Evolutionary conservation across 106 monocot genomes (phyloP), one percentile per base, ranked within the genome.

Genomic region (Cymbidium sinense): DNA sequence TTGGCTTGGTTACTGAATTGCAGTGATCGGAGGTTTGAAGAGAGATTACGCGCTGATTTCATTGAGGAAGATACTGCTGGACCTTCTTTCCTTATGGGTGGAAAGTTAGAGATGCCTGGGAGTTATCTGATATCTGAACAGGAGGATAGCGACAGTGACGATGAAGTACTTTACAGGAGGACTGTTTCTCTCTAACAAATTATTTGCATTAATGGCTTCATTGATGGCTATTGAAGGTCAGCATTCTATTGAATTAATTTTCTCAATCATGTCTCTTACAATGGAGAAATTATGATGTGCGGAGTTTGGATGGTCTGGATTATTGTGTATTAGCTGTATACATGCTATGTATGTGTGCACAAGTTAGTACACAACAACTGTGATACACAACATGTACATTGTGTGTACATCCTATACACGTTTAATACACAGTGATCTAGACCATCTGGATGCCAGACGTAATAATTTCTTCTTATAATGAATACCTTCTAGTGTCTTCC

Each of bases 1-100:
- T 76, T 98, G 23, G 88, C 81, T 69, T 98, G 92, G 96, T 80
- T 98, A 33, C 84, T 98, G 71, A 98, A 94, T 80, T 98, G 96
- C 70, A 87, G 87, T 0, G 94, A 94, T 82, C 80, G 78, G 64
- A 91, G 90, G 50, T 94, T 98, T 69, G 83, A 87, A 76, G 94
- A 94, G 81, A 86, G 96, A 70, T 84, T 98, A 94, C 77, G 65
- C 21, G 93, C 90, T 33, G 92, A 92, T 54, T 94, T 90, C 58
- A 90, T 98, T 54, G 91, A 89, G 50, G 86, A 80, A 21, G 95
- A 95, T 74, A 77, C 65, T 10, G 34, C 30, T 17, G 89, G 89
- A n/a, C 86, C 89, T 79, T 83, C 76, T 20, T 89, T 89, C 77
- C 9, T 82, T 21, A 89, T 86, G 84, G 89, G 89, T 29, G 89